Conservation (phyloP, 805 yeast species). For the baker's yeast (Saccharomyces cerevisiae) region DNA sequence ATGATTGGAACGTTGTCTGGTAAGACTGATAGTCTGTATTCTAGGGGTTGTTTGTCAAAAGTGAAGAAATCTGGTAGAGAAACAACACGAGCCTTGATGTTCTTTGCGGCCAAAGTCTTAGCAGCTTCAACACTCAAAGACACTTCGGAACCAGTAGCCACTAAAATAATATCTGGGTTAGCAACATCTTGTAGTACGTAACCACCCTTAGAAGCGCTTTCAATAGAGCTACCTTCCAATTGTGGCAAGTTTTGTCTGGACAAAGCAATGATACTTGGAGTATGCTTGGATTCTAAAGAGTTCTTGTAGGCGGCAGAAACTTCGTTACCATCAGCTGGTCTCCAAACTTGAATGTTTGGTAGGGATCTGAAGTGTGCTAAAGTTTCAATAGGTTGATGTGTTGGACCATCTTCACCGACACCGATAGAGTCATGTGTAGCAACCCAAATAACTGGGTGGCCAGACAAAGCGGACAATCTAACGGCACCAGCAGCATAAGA, state of each 20-base stretch:
- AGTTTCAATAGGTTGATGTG: conserved; percentile 88
- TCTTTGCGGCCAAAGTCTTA: conserved; percentile 46
- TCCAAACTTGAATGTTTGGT: conserved; percentile 80
- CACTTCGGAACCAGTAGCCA: conserved; percentile 92
- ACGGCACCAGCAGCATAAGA: conserved; percentile 82
- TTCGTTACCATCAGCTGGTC: conserved; percentile 92
- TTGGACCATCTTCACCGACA: conserved; percentile 89
- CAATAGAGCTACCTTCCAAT: conserved; percentile 84
- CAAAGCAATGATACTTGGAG: conserved; percentile 70
- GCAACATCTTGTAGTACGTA: conserved; percentile 58
- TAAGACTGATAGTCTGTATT: conserved; percentile 76
- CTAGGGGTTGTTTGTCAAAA: conserved; percentile 74
- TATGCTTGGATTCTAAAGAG: conserved; percentile 50
- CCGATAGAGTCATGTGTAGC: conserved; percentile 90
- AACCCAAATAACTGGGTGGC: conserved; percentile 78
- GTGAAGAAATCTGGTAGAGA: conserved; percentile 90
- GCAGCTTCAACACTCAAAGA: conserved; percentile 74
- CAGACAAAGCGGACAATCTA: conserved; percentile 75
- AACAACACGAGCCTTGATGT: conserved; percentile 69
- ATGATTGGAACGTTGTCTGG: conserved; percentile 92
- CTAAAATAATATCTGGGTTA: conserved; percentile 63
- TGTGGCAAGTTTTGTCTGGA: conserved; percentile 89
- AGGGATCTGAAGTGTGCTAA: conserved; percentile 78
- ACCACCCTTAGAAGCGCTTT: conserved; percentile 93
- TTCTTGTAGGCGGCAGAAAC: conserved; percentile 72